phyloP scores from a whole-genome alignment of 441 rosid species.

The Populus tomentosa region DNA sequence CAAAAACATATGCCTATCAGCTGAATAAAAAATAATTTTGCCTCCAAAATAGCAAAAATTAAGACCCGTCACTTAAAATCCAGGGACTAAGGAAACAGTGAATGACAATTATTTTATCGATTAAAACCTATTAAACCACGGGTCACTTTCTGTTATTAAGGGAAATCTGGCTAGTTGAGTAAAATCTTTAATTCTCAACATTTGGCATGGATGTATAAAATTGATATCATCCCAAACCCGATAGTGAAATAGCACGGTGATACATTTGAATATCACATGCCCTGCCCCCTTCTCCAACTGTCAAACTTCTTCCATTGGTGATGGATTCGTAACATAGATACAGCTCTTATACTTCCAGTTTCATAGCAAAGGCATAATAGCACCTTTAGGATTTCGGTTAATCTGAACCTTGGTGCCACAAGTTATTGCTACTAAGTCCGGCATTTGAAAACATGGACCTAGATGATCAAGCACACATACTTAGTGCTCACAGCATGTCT shows the following conservation, averaged over 20 bases:
- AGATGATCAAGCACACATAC: neutral
- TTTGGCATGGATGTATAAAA: neutral
- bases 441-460: neutral
- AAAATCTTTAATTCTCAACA: neutral
- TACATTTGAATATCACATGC: neutral
- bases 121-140: neutral
- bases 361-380: neutral
- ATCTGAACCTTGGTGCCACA: neutral
- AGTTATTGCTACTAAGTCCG: neutral
- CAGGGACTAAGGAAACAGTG: neutral
- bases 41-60: neutral
- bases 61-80: neutral
- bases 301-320: neutral
- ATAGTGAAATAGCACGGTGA: neutral
- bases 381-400: neutral
- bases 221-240: neutral
- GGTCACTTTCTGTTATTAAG: neutral
- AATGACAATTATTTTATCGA: neutral
- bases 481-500: neutral
- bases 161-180: neutral
- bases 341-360: neutral
- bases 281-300: neutral
- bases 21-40: neutral
- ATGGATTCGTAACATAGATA: neutral
- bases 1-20: neutral